Conservation (phyloP, 192 early-diverging fungal genomes). For the Coemansia aciculifera region DNA sequence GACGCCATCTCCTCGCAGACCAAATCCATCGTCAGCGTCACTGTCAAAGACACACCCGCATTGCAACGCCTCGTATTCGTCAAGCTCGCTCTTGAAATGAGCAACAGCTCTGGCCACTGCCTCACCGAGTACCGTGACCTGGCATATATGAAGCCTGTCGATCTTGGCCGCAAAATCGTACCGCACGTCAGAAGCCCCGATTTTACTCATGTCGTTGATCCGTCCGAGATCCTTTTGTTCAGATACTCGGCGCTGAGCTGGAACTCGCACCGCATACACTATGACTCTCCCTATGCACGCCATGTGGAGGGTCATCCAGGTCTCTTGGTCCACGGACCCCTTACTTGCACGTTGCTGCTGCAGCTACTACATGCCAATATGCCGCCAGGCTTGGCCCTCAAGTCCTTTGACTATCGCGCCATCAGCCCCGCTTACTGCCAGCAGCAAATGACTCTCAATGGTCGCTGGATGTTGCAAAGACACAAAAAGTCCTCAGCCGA, state of each 20-base stretch:
- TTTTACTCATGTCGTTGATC: conserved; percentile 58
- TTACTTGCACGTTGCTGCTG: conserved; percentile 74
- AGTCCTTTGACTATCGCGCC: conserved; percentile 69
- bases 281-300: conserved; percentile 71
- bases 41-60: conserved; percentile 60
- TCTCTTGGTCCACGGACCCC: conserved; percentile 77
- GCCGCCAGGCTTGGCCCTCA: conserved; percentile 42
- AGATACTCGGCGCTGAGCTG: conserved; percentile 88
- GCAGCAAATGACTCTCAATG: conserved; percentile 59
- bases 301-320: conserved; percentile 68
- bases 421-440: conserved; percentile 66
- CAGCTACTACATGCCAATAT: conserved; percentile 61
- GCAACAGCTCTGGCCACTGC: conserved; percentile 61
- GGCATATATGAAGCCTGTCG: conserved; percentile 61
- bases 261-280: conserved; percentile 90
- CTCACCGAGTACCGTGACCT: conserved; percentile 68
- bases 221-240: conserved; percentile 75
- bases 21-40: conserved; percentile 57
- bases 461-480: conserved; percentile 32
- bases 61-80: conserved; percentile 62
- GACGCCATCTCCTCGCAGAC: conserved; percentile 65
- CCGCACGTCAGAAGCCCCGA: conserved; percentile 60
- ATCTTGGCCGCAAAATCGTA: conserved; percentile 30
- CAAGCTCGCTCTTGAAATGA: conserved; percentile 62
- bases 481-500: not conserved